Conservation (phyloP, 352 stramenopile genomes). For the Phytophthora idaei region DNA sequence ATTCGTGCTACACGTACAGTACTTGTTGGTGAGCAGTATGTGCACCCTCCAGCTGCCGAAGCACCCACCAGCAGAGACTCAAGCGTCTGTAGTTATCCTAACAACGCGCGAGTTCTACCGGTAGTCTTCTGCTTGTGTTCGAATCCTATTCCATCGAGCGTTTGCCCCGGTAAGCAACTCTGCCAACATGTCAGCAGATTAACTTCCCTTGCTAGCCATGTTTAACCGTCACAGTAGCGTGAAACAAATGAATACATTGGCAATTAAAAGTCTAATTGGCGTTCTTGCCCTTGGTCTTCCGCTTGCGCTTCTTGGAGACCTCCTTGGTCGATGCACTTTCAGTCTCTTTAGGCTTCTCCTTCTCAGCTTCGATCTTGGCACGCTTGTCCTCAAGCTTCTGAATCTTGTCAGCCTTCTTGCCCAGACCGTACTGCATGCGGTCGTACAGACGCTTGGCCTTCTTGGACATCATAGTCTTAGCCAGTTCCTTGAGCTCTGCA, state of each 20-base stretch:
- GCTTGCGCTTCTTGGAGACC: conserved; percentile 46
- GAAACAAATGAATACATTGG: conserved; percentile 53
- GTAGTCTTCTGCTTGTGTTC: background rate
- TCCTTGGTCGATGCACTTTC: conserved; percentile 33
- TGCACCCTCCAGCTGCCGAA: too few species aligned
- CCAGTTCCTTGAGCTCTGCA: conserved; percentile 81
- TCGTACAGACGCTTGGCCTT: conserved; percentile 92
- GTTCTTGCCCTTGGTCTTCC: conserved; percentile 41
- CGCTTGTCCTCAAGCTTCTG: conserved; percentile 85
- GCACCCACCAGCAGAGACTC: background rate
- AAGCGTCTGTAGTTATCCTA: background rate
- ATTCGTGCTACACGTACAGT: too few species aligned
- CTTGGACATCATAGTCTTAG: conserved; percentile 94
- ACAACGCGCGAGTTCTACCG: background rate
- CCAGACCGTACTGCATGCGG: conserved; percentile 91
- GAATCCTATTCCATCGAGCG: background rate
- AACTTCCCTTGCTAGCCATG: too few species aligned
- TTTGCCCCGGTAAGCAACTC: too few species aligned
- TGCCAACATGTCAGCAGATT: too few species aligned
- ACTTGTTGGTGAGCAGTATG: too few species aligned
- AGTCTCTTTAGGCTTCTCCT: conserved; percentile 45
- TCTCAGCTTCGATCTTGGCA: conserved; percentile 65
- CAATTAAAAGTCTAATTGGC: conserved; percentile 40
- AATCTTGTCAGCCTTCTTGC: conserved; percentile 89
- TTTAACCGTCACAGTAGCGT: background rate